Base-by-base conservation (phyloP, 768 basidiomycete genomes). In the Amanita phalloides region DNA sequence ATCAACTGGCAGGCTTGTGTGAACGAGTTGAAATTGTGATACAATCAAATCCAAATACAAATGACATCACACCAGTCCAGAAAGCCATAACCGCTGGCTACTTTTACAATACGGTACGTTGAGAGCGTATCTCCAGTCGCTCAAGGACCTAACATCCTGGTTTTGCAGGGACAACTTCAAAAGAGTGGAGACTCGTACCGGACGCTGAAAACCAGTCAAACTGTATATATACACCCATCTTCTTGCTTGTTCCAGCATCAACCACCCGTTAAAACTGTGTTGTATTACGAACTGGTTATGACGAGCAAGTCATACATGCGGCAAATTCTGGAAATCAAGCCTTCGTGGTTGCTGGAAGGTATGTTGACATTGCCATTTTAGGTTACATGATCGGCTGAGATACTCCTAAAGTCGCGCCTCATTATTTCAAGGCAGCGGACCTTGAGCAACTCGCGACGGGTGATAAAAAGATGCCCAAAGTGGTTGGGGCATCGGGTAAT, bases 281-380 rank as follows among this genome's bases (percentile, higher is more conserved):
- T 96, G 44, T 99, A 98, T 68, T 97, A 98, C 62, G 96, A 98
- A 66, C 79, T 99, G 21, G 95, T 99, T 21, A 86, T 95, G 78
- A 99, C 96, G 6, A 86, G 86, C 36, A 97, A 98, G 68, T 97
- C 96, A 30, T 99, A 96, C 62, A 87, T 97, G 79, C 76, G 90
- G 55, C 94, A 97, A 74, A 78, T 93, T 36, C 97, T 98, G 93
- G 96, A 98, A 60, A 97, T 98, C 63, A 97, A 98, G 64, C 90
- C 95, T 3, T 64, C 81, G 23, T 98, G 96, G 96, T 65, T 97
- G 30, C 66, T 96, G 39, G 95, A 97, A 76, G 86, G 89, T 84
- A 51, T 51, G 81, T 71, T 20, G 9, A 35, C 30, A 28, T 49
- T 36, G n/a, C 17, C 13, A 28, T 23, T 45, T 46, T 17, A 37